Percentiles rank a stretch among this genome's conserved stretches.
Evolutionary conservation across 768 basidiomycete genomes (phyloP).

Genomic region (Daedalea quercina): DNA sequence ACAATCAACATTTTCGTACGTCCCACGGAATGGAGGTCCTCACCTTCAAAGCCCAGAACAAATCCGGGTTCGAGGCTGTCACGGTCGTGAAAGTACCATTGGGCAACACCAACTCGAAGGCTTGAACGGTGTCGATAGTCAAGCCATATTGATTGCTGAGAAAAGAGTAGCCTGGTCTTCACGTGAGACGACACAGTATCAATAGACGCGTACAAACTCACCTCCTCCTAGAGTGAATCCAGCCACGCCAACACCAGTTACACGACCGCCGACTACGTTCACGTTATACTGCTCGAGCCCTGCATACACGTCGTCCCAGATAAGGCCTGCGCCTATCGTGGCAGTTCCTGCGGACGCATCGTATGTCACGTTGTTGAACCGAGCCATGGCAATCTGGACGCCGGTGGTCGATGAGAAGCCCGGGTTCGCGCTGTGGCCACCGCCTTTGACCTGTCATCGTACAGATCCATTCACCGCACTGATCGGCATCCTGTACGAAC

Average conservation of each 20-base stretch:
- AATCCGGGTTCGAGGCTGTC: slow-evolving; percentile 27
- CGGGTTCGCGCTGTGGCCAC: slow-evolving; percentile 18
- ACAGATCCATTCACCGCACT: too few relatives aligned
- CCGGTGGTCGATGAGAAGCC: slow-evolving; percentile 23
- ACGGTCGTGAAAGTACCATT: slow-evolving; percentile 36
- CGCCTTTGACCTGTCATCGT: slow-evolving; percentile 16
- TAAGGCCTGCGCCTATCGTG: slow-evolving; percentile 21
- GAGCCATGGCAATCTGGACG: slow-evolving; percentile 18
- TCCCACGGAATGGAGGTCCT: slow-evolving; percentile 17
- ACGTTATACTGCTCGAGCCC: slow-evolving; percentile 43
- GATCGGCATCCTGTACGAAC: slow-evolving; percentile 18
- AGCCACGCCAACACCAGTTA: slow-evolving; percentile 37
- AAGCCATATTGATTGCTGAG: slow-evolving; percentile 55
- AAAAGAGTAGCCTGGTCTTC: slow-evolving; percentile 51
- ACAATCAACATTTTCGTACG: neutral
- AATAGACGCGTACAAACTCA: slow-evolving; percentile 11
- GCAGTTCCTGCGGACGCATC: neutral
- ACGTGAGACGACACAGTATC: neutral
- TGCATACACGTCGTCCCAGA: slow-evolving; percentile 64
- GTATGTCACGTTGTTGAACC: neutral
- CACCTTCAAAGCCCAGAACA: slow-evolving; percentile 43
- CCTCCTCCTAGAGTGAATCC: slow-evolving; percentile 46
- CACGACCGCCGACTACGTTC: slow-evolving; percentile 52
- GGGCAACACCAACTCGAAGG: slow-evolving; percentile 52
- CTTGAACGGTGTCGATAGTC: slow-evolving; percentile 45